Evolutionary conservation across 2,329 filamentous ascomycete species (phyloP).

Genomic region (Xylaria digitata): DNA sequence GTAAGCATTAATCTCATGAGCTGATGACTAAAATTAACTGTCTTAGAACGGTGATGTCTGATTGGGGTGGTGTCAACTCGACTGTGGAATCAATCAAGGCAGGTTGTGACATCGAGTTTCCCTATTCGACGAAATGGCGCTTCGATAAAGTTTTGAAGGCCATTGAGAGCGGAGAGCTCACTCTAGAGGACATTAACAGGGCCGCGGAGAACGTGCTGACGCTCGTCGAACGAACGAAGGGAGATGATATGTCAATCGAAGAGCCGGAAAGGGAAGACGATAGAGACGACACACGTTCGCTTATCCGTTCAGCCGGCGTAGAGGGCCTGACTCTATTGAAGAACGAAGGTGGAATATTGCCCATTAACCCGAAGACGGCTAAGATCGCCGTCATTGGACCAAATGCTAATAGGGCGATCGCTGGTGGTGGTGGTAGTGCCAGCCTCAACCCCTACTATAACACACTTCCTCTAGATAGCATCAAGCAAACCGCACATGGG

Average conservation of each 20-base stretch:
- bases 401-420: constrained; percentile 74
- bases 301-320: constrained; percentile 70
- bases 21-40: constrained; percentile 38
- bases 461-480: constrained; percentile 72
- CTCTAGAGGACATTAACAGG: constrained; percentile 62
- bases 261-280: constrained; percentile 68
- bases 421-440: constrained; percentile 75
- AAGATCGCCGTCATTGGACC: constrained; percentile 75
- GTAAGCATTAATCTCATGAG: constrained; percentile 49
- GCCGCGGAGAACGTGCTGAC: constrained; percentile 71
- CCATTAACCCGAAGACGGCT: constrained; percentile 64
- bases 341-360: constrained; percentile 69
- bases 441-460: constrained; percentile 76
- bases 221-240: constrained; percentile 70
- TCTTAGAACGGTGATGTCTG: constrained; percentile 65
- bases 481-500: constrained; percentile 63
- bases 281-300: constrained; percentile 65
- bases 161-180: constrained; percentile 60
- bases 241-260: constrained; percentile 67
- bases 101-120: constrained; percentile 69
- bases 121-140: constrained; percentile 65
- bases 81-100: constrained; percentile 65
- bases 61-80: constrained; percentile 70
- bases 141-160: constrained; percentile 68
- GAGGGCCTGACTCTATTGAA: constrained; percentile 74